Conservation (phyloP, 1,139 yeast genomes). For the Geotrichum cucujoidarum region DNA sequence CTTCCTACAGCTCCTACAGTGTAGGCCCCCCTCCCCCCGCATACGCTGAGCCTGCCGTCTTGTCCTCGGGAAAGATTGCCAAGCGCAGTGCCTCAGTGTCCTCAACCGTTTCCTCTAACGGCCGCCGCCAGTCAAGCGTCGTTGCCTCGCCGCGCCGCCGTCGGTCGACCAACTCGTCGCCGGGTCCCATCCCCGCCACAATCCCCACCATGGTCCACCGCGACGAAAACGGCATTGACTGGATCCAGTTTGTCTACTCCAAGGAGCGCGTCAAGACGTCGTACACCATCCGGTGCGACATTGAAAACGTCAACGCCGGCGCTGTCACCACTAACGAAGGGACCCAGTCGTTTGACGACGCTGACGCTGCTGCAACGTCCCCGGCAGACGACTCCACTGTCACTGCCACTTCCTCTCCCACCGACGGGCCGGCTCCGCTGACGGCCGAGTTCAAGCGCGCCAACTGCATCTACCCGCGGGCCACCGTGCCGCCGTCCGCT, state of each 20-base stretch:
- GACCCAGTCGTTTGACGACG: not conserved
- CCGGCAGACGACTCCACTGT: not conserved
- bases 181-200: slow-evolving; percentile 4
- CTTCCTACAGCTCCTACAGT: too few species aligned
- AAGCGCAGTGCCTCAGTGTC: not conserved
- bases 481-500: slow-evolving; percentile 40
- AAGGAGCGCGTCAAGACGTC: slow-evolving; percentile 32
- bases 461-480: slow-evolving; percentile 46
- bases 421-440: not conserved
- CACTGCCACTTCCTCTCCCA: not conserved
- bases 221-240: slow-evolving; percentile 36
- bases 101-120: not conserved
- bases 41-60: too few species aligned
- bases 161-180: not conserved
- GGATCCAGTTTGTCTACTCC: slow-evolving; percentile 39
- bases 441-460: slow-evolving; percentile 35
- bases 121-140: too few species aligned
- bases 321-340: not conserved
- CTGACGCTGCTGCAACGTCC: not conserved
- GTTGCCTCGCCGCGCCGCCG: too few species aligned
- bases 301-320: slow-evolving; percentile 30
- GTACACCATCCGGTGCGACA: slow-evolving; percentile 37
- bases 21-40: not conserved
- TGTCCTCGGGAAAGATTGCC: too few species aligned
- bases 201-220: slow-evolving; percentile 28